Conservation (phyloP, 192 early-diverging fungal species). For the Helicostylum pulchrum region DNA sequence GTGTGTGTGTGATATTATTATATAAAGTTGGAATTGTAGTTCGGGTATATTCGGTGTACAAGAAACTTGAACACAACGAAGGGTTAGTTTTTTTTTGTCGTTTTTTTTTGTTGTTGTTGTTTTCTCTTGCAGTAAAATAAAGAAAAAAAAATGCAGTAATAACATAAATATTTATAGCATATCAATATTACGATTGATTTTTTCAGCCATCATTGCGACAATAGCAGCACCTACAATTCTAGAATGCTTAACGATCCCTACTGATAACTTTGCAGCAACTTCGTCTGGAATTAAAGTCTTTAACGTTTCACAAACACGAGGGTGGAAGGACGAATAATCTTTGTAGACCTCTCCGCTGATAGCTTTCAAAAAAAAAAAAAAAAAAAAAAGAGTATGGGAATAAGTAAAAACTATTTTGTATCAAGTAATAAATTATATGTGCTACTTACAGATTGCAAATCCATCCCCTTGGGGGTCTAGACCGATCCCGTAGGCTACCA, state of each 20-base stretch:
- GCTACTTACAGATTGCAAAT: slow-evolving; percentile 37
- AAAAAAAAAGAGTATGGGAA: background rate
- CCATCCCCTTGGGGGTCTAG: slow-evolving; percentile 21
- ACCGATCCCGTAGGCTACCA: slow-evolving; percentile 30
- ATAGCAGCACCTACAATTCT: slow-evolving; percentile 40
- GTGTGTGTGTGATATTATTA: background rate
- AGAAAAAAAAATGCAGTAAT: background rate
- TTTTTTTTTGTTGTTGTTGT: too few species aligned
- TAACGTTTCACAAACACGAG: slow-evolving; percentile 37
- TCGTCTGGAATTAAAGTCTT: slow-evolving; percentile 35
- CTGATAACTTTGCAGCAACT: slow-evolving; percentile 30
- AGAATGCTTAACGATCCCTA: slow-evolving; percentile 35
- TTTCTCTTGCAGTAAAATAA: too few species aligned
- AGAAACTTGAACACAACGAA: too few species aligned
- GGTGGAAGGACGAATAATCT: slow-evolving; percentile 38
- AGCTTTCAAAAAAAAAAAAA: slow-evolving; percentile 17
- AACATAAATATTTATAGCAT: slow-evolving; percentile 8
- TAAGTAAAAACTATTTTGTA: background rate
- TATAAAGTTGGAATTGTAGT: too few species aligned
- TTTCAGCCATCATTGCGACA: slow-evolving; percentile 41
- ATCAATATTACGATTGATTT: slow-evolving; percentile 13
- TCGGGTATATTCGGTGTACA: too few species aligned
- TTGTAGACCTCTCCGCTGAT: slow-evolving; percentile 40
- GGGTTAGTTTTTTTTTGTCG: too few species aligned
- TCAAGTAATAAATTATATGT: background rate